A percentile compares a stretch with the other conserved stretches of the same genome.
phyloP scores from a whole-genome alignment of 1,284 basidiomycete species.

The Abortiporus biennis region DNA sequence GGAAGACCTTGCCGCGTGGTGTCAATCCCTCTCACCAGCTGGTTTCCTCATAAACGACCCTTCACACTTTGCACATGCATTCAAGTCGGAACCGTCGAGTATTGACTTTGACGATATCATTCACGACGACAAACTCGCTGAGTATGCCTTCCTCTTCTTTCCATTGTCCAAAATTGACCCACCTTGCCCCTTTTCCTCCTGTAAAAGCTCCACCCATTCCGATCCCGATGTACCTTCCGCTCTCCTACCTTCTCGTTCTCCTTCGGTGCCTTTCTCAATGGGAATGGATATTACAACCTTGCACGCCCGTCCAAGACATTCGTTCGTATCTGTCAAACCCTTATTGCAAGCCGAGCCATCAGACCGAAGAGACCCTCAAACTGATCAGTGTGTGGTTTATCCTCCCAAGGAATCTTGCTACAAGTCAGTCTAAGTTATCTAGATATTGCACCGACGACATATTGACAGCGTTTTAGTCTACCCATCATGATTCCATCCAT shows the following conservation, averaged over 20 bases:
- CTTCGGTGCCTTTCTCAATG: constrained; percentile 6
- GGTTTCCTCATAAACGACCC: constrained; percentile 26
- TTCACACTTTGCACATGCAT: constrained; percentile 15
- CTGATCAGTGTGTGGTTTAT: constrained; percentile 51
- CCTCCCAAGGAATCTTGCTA: constrained; percentile 69
- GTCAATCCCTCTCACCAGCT: constrained; percentile 37
- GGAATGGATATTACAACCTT: constrained; percentile 6
- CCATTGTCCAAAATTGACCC: constrained; percentile 11
- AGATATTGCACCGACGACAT: constrained; percentile 7
- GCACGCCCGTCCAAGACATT: constrained; percentile 8
- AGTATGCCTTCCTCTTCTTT: constrained; percentile 38
- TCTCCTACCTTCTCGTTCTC: constrained; percentile 2
- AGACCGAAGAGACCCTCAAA: constrained; percentile 43
- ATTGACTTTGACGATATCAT: constrained; percentile 68
- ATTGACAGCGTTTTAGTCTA: constrained; percentile 38
- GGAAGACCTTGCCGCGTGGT: constrained; percentile 55
- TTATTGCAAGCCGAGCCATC: constrained; percentile 53
- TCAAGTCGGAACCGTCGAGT: constrained; percentile 41
- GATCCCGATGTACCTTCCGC: background rate
- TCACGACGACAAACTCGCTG: constrained; percentile 64
- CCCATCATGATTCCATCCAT: constrained; percentile 81
- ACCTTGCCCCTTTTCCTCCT: background rate
- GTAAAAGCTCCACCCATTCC: constrained; percentile 1
- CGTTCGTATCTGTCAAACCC: constrained; percentile 37
- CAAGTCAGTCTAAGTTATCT: constrained; percentile 43